phyloP scores from a whole-genome alignment of 164 flowering plant species.

The Nymphaea colorata region DNA sequence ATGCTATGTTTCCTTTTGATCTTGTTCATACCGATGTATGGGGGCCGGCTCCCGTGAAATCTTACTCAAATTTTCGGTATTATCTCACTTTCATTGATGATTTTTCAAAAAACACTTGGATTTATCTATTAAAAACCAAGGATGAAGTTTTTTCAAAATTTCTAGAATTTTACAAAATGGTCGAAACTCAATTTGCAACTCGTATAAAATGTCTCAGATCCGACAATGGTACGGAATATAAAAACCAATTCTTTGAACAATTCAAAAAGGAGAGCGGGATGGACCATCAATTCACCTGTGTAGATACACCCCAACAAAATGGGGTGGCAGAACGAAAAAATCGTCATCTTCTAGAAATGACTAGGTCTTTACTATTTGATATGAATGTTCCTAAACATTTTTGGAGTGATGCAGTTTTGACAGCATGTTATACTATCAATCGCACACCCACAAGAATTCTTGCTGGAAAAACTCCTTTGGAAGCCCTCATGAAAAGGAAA shows the following conservation, averaged over 20 bases:
- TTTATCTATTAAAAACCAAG: not conserved
- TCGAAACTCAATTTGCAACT: not conserved
- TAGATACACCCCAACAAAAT: constrained; percentile 1
- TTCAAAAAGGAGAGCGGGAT: not conserved
- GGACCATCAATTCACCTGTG: not conserved
- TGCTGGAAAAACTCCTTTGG: no score
- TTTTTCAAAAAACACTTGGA: not conserved
- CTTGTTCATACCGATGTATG: not conserved
- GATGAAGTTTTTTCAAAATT: not conserved
- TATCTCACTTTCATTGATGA: not conserved
- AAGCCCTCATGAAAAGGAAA: no score
- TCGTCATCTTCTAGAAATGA: constrained; percentile 1
- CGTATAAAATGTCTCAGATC: not conserved
- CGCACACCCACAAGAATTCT: no score
- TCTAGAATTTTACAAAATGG: not conserved
- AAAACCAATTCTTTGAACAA: not conserved
- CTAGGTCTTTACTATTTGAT: not conserved
- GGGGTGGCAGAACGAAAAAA: constrained; percentile 1
- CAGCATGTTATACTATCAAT: no score
- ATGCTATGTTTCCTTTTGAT: not conserved
- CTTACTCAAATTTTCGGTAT: not conserved
- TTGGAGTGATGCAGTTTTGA: constrained; percentile 1
- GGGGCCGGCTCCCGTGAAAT: not conserved
- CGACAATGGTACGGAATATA: not conserved
- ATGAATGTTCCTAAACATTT: not conserved